Conservation (phyloP, 2,329 filamentous ascomycete genomes). For the Aspergillus terreus region DNA sequence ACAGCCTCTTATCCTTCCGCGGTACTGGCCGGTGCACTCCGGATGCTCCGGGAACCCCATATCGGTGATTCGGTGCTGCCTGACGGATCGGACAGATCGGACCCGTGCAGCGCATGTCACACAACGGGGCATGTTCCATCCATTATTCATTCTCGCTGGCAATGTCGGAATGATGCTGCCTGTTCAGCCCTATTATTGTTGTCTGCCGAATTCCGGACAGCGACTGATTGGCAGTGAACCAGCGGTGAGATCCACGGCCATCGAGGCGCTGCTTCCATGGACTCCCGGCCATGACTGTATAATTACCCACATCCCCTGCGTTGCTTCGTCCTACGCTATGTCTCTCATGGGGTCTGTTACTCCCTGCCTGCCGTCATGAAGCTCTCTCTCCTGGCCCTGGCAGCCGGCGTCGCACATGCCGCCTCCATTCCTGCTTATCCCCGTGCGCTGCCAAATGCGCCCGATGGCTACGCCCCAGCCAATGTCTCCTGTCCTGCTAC, state of each 20-base stretch:
- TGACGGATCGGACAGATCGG: neutral
- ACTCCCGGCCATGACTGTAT: slow-evolving; percentile 1
- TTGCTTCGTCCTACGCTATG: neutral
- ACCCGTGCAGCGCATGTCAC: no score
- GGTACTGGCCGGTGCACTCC: neutral
- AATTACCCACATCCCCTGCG: neutral
- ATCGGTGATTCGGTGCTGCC: neutral
- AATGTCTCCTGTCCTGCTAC: slow-evolving; percentile 64
- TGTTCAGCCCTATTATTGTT: slow-evolving; percentile 6
- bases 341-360: neutral
- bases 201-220: slow-evolving; percentile 6
- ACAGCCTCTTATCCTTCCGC: no score
- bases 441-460: slow-evolving; percentile 52
- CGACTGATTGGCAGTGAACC: slow-evolving; percentile 3
- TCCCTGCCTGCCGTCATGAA: slow-evolving; percentile 9
- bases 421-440: slow-evolving; percentile 6
- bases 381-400: slow-evolving; percentile 5
- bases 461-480: slow-evolving; percentile 69
- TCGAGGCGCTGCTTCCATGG: slow-evolving; percentile 2
- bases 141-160: no score
- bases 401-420: slow-evolving; percentile 7
- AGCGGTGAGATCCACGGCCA: neutral
- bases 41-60: neutral
- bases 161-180: slow-evolving; percentile 3
- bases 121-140: no score